Percentiles rank a stretch among this genome's conserved stretches.
Conservation (phyloP, 305 asterid species). For the Rubia peregrina region DNA sequence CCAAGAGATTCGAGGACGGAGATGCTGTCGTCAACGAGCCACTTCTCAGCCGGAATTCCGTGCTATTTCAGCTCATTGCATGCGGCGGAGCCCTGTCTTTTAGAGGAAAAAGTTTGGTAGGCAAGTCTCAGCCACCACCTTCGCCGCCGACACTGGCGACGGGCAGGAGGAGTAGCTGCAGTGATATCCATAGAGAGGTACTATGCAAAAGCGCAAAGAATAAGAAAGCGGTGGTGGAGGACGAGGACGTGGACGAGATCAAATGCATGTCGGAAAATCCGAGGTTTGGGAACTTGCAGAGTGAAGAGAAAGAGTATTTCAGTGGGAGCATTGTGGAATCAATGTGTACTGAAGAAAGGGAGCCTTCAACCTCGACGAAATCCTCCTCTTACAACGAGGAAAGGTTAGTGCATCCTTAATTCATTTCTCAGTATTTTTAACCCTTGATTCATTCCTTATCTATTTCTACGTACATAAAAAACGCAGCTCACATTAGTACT, state of each 20-base stretch:
- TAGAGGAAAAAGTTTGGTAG: slow-evolving; percentile 31
- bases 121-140: slow-evolving; percentile 17
- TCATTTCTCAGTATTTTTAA: background rate
- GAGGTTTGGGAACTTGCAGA: slow-evolving; percentile 60
- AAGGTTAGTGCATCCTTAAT: slow-evolving; percentile 33
- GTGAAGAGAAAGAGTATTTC: slow-evolving; percentile 70
- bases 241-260: slow-evolving; percentile 38
- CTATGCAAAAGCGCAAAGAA: slow-evolving; percentile 34
- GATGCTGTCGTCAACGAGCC: slow-evolving; percentile 41
- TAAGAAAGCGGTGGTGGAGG: slow-evolving; percentile 18
- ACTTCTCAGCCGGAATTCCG: slow-evolving; percentile 47
- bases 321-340: slow-evolving; percentile 86
- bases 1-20: slow-evolving; percentile 46
- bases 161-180: slow-evolving; percentile 46
- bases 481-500: too few relatives aligned
- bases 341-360: slow-evolving; percentile 30
- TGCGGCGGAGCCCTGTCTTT: slow-evolving; percentile 75
- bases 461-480: too few relatives aligned
- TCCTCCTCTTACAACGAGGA: slow-evolving; percentile 79
- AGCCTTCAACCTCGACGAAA: slow-evolving; percentile 42
- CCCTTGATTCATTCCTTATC: too few relatives aligned
- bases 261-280: slow-evolving; percentile 83
- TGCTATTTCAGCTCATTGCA: slow-evolving; percentile 62
- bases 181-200: slow-evolving; percentile 41
- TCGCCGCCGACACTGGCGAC: slow-evolving; percentile 2